Conservation (phyloP, 768 basidiomycete species). For the Phanerochaete sordida region DNA sequence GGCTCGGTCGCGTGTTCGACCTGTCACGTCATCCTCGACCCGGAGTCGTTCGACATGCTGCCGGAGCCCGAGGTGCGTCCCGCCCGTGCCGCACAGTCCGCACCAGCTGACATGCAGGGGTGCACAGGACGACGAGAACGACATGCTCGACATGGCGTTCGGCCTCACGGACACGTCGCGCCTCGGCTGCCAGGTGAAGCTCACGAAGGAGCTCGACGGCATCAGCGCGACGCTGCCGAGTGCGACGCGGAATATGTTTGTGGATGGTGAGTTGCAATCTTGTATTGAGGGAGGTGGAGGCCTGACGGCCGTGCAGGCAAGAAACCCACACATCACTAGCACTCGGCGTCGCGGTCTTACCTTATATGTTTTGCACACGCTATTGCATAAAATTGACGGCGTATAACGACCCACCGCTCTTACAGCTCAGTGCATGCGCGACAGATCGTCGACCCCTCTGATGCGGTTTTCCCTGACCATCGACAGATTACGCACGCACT, state of each 20-base stretch:
- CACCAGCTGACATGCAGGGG: neutral
- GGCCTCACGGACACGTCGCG: conserved; percentile 92
- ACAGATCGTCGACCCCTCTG: too few relatives aligned
- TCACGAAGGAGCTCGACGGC: conserved; percentile 82
- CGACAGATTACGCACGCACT: too few relatives aligned
- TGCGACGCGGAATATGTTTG: conserved; percentile 97
- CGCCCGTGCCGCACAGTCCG: neutral
- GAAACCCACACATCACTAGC: conserved; percentile 47
- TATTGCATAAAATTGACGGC: neutral
- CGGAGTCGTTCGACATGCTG: conserved; percentile 79
- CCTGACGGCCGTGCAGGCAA: conserved; percentile 31
- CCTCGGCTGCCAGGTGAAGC: conserved; percentile 72
- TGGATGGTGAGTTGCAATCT: conserved; percentile 62
- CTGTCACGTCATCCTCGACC: conserved; percentile 87
- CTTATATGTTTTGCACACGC: neutral
- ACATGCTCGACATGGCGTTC: conserved; percentile 98
- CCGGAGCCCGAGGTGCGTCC: conserved; percentile 66
- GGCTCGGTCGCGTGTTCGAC: conserved; percentile 96
- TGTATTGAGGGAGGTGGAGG: neutral
- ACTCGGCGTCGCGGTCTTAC: neutral
- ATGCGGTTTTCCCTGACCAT: too few relatives aligned
- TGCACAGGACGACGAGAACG: conserved; percentile 92
- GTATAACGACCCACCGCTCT: neutral
- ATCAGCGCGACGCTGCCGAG: conserved; percentile 81
- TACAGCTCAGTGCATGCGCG: too few relatives aligned